A percentile compares a stretch with the other conserved stretches of the same genome.
phyloP scores from a whole-genome alignment of 2,329 filamentous ascomycete species.

The Hymenoscyphus infarciens region DNA sequence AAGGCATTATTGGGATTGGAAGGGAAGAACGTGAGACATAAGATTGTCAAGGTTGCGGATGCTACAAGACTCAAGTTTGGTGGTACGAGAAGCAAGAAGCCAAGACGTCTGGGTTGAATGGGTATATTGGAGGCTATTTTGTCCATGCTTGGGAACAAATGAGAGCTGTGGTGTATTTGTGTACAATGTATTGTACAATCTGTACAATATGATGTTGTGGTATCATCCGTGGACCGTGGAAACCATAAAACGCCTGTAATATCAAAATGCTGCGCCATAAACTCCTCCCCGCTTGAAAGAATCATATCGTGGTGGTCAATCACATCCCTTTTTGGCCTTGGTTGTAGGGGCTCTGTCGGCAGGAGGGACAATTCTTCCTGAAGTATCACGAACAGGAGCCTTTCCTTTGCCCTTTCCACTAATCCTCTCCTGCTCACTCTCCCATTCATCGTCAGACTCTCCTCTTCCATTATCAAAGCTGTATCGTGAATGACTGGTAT shows the following conservation, averaged over 20 bases:
- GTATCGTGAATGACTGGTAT: constrained; percentile 28
- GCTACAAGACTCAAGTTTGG: constrained; percentile 92
- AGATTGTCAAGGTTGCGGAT: constrained; percentile 79
- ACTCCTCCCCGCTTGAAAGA: constrained; percentile 13
- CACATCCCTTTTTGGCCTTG: constrained; percentile 19
- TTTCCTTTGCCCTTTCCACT: constrained; percentile 36
- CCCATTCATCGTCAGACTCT: constrained; percentile 38
- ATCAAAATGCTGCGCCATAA: constrained; percentile 16
- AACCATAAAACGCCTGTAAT: constrained; percentile 20
- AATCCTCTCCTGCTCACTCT: constrained; percentile 44
- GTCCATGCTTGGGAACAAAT: constrained; percentile 5
- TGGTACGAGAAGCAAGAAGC: constrained; percentile 80
- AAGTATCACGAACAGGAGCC: constrained; percentile 44
- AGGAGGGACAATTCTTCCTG: constrained; percentile 49
- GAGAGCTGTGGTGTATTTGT: constrained; percentile 20
- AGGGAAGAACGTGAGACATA: constrained; percentile 68
- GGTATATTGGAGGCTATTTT: background rate
- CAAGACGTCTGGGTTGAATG: constrained; percentile 63
- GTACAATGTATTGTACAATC: constrained; percentile 24
- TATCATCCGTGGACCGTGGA: constrained; percentile 19
- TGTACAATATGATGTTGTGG: constrained; percentile 12
- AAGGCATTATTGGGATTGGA: constrained; percentile 88
- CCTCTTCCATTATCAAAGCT: constrained; percentile 28
- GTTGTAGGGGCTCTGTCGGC: constrained; percentile 48
- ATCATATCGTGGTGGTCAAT: constrained; percentile 16